Conservation (phyloP, 108 stramenopile species). For the Heterococcus sp. region DNA sequence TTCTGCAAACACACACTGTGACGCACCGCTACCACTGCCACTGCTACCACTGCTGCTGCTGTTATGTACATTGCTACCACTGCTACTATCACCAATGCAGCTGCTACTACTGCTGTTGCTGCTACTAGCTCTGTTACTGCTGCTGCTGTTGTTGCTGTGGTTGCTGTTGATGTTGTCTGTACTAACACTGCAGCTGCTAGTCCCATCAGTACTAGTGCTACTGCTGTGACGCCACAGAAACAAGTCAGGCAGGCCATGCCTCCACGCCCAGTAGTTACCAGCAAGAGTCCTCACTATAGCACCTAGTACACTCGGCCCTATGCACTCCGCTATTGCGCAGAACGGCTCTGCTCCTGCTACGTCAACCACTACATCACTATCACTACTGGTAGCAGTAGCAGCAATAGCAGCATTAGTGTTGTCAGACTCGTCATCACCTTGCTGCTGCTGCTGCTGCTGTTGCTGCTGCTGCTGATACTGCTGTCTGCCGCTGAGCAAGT, state of each 20-base stretch:
- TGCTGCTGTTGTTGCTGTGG: not conserved
- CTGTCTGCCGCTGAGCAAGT: slow-evolving; percentile 8
- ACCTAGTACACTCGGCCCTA: not conserved
- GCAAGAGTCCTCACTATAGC: slow-evolving; percentile 10
- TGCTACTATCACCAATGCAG: not conserved
- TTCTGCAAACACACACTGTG: slow-evolving; percentile 1
- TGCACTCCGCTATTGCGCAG: not conserved
- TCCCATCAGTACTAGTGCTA: no score
- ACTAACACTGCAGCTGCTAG: not conserved
- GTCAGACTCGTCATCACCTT: no score
- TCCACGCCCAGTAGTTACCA: slow-evolving; percentile 38
- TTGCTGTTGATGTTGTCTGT: not conserved
- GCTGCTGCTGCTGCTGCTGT: no score
- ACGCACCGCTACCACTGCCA: not conserved
- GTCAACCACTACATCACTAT: no score
- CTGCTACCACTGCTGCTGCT: not conserved
- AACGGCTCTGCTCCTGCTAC: not conserved
- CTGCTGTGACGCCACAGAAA: slow-evolving; percentile 33
- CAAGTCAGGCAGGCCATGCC: slow-evolving; percentile 45
- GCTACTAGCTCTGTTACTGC: not conserved
- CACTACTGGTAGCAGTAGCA: no score
- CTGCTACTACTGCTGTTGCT: not conserved
- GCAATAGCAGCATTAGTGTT: no score
- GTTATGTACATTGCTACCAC: not conserved
- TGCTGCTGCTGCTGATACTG: no score